Percentiles rank a stretch among this genome's conserved stretches.
Conservation (phyloP, 2,329 filamentous ascomycete genomes). For the Laburnicola sp. region DNA sequence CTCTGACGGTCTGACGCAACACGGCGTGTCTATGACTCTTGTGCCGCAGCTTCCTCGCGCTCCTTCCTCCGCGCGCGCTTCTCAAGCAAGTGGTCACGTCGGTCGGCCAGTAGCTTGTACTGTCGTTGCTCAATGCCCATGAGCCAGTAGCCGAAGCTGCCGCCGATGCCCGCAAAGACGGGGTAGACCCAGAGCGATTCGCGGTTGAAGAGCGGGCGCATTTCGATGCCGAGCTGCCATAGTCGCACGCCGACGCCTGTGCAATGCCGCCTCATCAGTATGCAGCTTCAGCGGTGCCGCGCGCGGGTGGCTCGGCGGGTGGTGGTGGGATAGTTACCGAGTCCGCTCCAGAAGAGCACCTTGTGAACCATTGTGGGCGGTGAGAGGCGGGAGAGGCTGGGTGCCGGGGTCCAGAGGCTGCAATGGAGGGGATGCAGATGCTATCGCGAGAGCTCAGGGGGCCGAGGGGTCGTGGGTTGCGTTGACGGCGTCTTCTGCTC, state of each 20-base stretch:
- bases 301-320: constrained; percentile 4
- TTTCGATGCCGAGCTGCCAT: constrained; percentile 98
- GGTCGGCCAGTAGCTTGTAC: constrained; percentile 72
- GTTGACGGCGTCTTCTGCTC: constrained; percentile 27
- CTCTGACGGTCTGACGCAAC: background rate
- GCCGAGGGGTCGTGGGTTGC: constrained; percentile 16
- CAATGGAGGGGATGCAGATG: constrained; percentile 20
- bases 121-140: constrained; percentile 86
- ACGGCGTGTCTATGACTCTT: constrained; percentile 22
- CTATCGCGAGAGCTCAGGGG: constrained; percentile 17
- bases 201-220: constrained; percentile 89
- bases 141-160: constrained; percentile 96
- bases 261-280: constrained; percentile 26
- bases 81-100: constrained; percentile 80
- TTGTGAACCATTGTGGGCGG: constrained; percentile 54
- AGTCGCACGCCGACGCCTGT: constrained; percentile 86
- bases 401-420: constrained; percentile 12
- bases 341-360: constrained; percentile 83
- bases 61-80: constrained; percentile 81
- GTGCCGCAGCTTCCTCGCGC: constrained; percentile 54
- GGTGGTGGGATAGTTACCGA: constrained; percentile 67
- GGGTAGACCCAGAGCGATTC: constrained; percentile 90
- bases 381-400: constrained; percentile 9
- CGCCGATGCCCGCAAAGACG: constrained; percentile 80
- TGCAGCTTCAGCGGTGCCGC: constrained; percentile 9